Percentiles rank a stretch among this genome's conserved stretches.
phyloP scores from a whole-genome alignment of 805 yeast species.

The Blastobotrys americana region DNA sequence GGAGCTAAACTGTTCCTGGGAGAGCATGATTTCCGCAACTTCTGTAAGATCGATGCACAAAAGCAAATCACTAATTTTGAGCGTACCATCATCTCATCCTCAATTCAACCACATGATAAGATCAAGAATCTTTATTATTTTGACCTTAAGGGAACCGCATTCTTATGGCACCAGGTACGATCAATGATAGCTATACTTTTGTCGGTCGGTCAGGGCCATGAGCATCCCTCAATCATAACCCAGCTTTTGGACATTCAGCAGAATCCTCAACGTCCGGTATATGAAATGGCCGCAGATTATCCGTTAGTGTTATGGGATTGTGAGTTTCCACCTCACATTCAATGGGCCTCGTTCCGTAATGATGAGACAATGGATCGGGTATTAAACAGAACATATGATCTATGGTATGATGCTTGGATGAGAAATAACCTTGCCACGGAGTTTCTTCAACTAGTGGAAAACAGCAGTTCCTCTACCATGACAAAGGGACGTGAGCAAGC shows the following conservation, averaged over 20 bases:
- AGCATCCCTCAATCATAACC: conserved; percentile 48
- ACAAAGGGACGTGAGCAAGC: conserved; percentile 18
- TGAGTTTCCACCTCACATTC: conserved; percentile 53
- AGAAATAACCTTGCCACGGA: conserved; percentile 48
- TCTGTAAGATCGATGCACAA: conserved; percentile 89
- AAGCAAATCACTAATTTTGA: conserved; percentile 78
- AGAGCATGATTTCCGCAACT: conserved; percentile 84
- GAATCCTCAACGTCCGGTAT: conserved; percentile 64
- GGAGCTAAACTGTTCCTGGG: conserved; percentile 65
- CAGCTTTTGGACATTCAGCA: conserved; percentile 51
- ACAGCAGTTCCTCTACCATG: conserved; percentile 9
- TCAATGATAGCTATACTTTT: conserved; percentile 86
- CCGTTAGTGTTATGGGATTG: conserved; percentile 88
- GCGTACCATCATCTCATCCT: conserved; percentile 53
- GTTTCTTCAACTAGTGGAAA: conserved; percentile 36
- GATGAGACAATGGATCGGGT: conserved; percentile 15
- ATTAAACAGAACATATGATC: conserved; percentile 30
- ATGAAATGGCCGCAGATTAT: conserved; percentile 82
- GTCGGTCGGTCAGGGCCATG: conserved; percentile 71
- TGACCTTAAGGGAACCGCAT: conserved; percentile 81
- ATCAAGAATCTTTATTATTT: conserved; percentile 50
- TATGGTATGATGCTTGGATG: conserved; percentile 50
- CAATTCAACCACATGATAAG: conserved; percentile 32
- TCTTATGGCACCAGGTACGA: conserved; percentile 96
- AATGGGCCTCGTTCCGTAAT: conserved; percentile 45